These are phyloP conservation scores for Zygosaccharomyces bisporus DNA, from an alignment of 805 yeast genomes.

Conservation along the genomic window DNA sequence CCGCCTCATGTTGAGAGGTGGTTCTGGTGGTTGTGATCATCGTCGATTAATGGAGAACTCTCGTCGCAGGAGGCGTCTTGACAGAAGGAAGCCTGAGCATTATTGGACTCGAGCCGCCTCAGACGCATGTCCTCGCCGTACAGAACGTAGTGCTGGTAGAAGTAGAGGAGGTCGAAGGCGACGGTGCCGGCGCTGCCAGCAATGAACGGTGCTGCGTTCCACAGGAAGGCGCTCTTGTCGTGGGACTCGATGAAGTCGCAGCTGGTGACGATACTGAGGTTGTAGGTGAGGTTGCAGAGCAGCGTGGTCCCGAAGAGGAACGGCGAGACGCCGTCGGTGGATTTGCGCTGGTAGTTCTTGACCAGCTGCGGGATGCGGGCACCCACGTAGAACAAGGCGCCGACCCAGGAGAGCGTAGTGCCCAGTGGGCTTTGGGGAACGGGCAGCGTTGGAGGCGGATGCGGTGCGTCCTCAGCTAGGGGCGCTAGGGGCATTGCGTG, in stretches of 20 bases:
- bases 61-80: background rate
- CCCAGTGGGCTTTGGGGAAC: conserved; percentile 37
- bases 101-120: conserved; percentile 28
- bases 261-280: conserved; percentile 66
- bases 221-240: conserved; percentile 46
- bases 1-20: background rate
- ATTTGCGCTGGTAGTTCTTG: conserved; percentile 71
- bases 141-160: conserved; percentile 49
- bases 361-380: conserved; percentile 82
- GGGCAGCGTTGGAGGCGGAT: conserved; percentile 19
- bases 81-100: conserved; percentile 2
- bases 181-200: conserved; percentile 86
- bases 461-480: conserved; percentile 9
- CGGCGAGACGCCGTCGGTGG: conserved; percentile 85
- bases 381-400: conserved; percentile 68
- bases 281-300: conserved; percentile 71
- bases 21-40: background rate
- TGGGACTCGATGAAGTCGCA: conserved; percentile 45
- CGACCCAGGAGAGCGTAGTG: conserved; percentile 64
- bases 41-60: background rate
- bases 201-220: conserved; percentile 74
- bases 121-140: conserved; percentile 32
- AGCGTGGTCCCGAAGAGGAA: conserved; percentile 74
- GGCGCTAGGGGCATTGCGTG: conserved; percentile 3
- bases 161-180: conserved; percentile 65